Conservation (phyloP, 306 rosid species). For the Parietaria judaica region DNA sequence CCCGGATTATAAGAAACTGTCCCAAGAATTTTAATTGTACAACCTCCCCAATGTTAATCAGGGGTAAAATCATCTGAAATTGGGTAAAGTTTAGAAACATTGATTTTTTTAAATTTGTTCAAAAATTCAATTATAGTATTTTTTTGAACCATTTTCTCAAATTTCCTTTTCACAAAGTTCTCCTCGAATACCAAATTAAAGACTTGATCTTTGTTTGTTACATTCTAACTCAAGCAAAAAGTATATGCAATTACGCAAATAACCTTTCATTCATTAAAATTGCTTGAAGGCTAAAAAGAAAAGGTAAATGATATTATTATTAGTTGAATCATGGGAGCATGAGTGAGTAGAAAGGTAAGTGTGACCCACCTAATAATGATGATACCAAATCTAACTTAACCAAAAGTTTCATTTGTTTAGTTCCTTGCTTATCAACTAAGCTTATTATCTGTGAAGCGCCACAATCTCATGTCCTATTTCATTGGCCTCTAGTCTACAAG, state of each 20-base stretch:
- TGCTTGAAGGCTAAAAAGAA: neutral
- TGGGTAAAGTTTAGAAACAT: too few relatives aligned
- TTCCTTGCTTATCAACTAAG: slow-evolving; percentile 7
- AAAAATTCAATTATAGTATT: too few relatives aligned
- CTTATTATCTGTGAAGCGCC: neutral
- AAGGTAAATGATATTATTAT: neutral
- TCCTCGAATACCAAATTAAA: neutral
- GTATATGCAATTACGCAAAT: too few relatives aligned
- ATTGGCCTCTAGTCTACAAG: neutral
- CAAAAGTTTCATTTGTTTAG: slow-evolving; percentile 7
- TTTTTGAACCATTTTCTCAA: too few relatives aligned
- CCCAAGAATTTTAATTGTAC: too few relatives aligned
- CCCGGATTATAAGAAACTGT: too few relatives aligned
- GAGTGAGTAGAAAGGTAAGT: neutral
- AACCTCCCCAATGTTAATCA: too few relatives aligned
- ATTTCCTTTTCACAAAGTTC: too few relatives aligned
- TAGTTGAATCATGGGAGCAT: neutral
- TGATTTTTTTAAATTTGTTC: too few relatives aligned
- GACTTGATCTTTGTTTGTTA: neutral
- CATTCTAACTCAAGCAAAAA: neutral
- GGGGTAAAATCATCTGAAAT: too few relatives aligned
- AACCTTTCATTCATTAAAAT: neutral
- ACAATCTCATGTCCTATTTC: neutral
- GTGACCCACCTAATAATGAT: slow-evolving; percentile 4
- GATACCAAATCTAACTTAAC: slow-evolving; percentile 12